These are phyloP conservation scores for Ambrosiella beaveri DNA, from an alignment of 2,329 filamentous ascomycete genomes.

Conservation along the genomic window DNA sequence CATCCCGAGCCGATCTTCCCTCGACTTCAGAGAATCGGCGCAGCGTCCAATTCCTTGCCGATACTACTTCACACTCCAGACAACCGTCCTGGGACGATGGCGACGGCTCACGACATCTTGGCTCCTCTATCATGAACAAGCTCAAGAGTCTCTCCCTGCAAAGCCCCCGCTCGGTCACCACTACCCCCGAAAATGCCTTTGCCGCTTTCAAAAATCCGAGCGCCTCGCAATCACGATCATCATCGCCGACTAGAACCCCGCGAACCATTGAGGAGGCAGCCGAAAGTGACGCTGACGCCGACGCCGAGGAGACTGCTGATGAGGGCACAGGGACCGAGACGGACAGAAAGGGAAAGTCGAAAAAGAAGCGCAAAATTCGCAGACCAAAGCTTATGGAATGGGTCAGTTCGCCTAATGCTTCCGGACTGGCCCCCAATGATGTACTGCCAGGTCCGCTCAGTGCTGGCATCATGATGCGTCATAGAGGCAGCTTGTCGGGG, in stretches of 20 bases:
- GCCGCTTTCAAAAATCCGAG: conserved; percentile 16
- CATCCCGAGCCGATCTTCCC: not conserved
- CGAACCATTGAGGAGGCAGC: conserved; percentile 27
- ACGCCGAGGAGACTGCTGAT: conserved; percentile 74
- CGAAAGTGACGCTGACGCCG: conserved; percentile 61
- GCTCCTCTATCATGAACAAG: conserved; percentile 57
- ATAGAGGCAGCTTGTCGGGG: conserved; percentile 50
- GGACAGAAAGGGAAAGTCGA: conserved; percentile 33
- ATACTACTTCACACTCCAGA: conserved; percentile 39
- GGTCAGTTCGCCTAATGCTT: conserved; percentile 50
- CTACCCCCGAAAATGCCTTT: not conserved
- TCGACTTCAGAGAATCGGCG: conserved; percentile 19
- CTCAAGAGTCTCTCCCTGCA: conserved; percentile 53
- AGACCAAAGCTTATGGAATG: conserved; percentile 33
- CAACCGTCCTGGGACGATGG: conserved; percentile 50
- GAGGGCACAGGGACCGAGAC: conserved; percentile 33
- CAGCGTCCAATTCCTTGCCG: conserved; percentile 57
- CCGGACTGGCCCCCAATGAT: conserved; percentile 20
- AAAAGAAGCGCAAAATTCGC: conserved; percentile 47
- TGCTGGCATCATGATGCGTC: conserved; percentile 34
- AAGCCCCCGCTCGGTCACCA: conserved; percentile 19
- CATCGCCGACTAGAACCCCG: conserved; percentile 23
- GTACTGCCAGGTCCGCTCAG: conserved; percentile 16
- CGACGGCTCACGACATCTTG: conserved; percentile 41
- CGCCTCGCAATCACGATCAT: conserved; percentile 17